phyloP scores from a whole-genome alignment of 83 land plant species.

The Thuja plicata region DNA sequence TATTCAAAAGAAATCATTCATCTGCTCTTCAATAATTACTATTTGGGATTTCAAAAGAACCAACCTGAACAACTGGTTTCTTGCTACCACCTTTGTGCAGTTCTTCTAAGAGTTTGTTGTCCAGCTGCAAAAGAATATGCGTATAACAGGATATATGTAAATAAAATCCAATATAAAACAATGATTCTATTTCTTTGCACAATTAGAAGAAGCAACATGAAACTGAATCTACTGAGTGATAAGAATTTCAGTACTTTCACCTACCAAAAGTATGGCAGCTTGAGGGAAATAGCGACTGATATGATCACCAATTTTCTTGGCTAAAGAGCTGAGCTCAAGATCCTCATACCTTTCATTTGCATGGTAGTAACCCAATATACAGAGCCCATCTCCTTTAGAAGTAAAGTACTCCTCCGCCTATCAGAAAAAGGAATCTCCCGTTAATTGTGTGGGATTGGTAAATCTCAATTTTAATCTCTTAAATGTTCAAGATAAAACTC shows the following conservation, averaged over 20 bases:
- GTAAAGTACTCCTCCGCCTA: slow-evolving; percentile 78
- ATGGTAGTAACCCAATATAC: slow-evolving; percentile 90
- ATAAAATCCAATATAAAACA: background rate
- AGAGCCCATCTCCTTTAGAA: slow-evolving; percentile 28
- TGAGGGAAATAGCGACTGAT: slow-evolving; percentile 76
- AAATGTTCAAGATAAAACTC: background rate
- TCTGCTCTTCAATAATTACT: background rate
- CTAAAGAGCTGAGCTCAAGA: slow-evolving; percentile 58
- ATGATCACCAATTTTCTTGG: slow-evolving; percentile 96
- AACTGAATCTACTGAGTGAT: background rate
- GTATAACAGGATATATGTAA: background rate
- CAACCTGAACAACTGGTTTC: slow-evolving; percentile 79
- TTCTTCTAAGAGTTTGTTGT: slow-evolving; percentile 74
- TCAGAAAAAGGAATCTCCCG: background rate
- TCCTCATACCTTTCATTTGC: slow-evolving; percentile 93
- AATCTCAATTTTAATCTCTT: background rate
- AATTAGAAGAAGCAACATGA: background rate
- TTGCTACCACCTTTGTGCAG: slow-evolving; percentile 49
- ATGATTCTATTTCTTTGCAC: background rate
- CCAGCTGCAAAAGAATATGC: slow-evolving; percentile 56
- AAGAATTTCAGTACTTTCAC: background rate
- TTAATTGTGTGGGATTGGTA: background rate
- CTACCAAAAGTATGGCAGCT: slow-evolving; percentile 81
- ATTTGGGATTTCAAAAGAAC: background rate
- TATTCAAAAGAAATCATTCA: background rate